Evolutionary conservation across 2,329 filamentous ascomycete species (phyloP), one percentile per base, ranked within the genome.

Genomic region (Ascochyta lentis): DNA sequence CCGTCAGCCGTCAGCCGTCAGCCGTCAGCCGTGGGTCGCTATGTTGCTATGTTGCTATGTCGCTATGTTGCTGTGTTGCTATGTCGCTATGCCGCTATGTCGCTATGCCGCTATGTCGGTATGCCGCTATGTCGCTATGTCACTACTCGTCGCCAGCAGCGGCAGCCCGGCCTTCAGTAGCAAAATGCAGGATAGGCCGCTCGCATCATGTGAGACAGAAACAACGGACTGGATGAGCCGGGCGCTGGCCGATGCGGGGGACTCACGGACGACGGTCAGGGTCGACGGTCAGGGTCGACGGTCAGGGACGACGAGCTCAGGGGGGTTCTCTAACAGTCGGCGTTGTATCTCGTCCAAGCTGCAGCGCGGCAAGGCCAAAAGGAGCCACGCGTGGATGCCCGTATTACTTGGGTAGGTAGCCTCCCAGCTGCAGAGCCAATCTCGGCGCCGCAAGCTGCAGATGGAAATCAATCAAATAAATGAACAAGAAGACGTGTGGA

Each of bases 151-250:
- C 53, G 47, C 53, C 46, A 46, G 46, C 37, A 55, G 53, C 53
- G 53, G 42, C 47, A 47, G 27, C 27, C 35, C 35, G 26, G 47
- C 31, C 38, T 43, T 56, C 42, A 50, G 45, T 42, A 41, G 38
- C 53, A 56, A 19, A 46, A 58, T 57, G 61, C 55, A 56, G 51
- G 33, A 42, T 26, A 39, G 43, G 7, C 43, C 37, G 53, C 47
- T 58, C 48, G 65, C 65, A 67, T 67, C 53, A 61, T 54, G 59
- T 56, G 61, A 54, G 54, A 42, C 52, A 58, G 56, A 63, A 61
- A 61, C 61, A 56, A 50, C 53, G 55, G 57, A 62, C 55, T 58
- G 54, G 48, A 55, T 61, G 58, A 40, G 33, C 53, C 47, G 26
- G 61, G 49, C 56, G 56, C 49, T 56, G 60, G 29, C 35, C 47